phyloP scores from a whole-genome alignment of 306 rosid genomes.

The Cercis canadensis region DNA sequence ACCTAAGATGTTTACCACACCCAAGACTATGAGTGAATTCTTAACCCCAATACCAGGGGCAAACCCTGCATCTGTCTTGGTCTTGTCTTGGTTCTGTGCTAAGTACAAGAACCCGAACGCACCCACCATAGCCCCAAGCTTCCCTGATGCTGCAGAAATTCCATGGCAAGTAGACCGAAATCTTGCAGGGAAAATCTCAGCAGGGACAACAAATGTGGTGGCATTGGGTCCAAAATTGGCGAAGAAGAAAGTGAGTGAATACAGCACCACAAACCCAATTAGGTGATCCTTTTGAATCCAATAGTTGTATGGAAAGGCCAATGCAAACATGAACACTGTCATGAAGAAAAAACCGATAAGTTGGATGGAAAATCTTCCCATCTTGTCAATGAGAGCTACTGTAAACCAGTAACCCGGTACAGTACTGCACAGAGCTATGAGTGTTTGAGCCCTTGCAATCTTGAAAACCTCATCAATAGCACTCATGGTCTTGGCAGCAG shows the following conservation, averaged over 20 bases:
- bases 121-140: slow-evolving; percentile 41
- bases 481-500: slow-evolving; percentile 41
- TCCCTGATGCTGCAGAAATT: slow-evolving; percentile 48
- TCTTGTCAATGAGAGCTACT: slow-evolving; percentile 47
- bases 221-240: slow-evolving; percentile 57
- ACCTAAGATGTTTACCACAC: not conserved
- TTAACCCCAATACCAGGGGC: not conserved
- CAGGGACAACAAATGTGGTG: slow-evolving; percentile 52
- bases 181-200: slow-evolving; percentile 48
- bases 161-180: slow-evolving; percentile 50
- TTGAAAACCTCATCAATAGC: slow-evolving; percentile 45
- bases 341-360: slow-evolving; percentile 53
- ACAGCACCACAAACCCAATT: slow-evolving; percentile 47
- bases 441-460: slow-evolving; percentile 54
- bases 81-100: not conserved
- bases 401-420: slow-evolving; percentile 61
- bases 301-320: slow-evolving; percentile 51
- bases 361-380: slow-evolving; percentile 50
- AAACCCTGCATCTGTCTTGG: not conserved
- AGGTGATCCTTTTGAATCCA: slow-evolving; percentile 40
- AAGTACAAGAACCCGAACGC: not conserved
- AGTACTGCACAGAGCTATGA: slow-evolving; percentile 51
- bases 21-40: not conserved
- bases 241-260: slow-evolving; percentile 53
- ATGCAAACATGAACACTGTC: slow-evolving; percentile 53